phyloP scores from a whole-genome alignment of 192 early-diverging fungal genomes.

The Pilobolus umbonatus region DNA sequence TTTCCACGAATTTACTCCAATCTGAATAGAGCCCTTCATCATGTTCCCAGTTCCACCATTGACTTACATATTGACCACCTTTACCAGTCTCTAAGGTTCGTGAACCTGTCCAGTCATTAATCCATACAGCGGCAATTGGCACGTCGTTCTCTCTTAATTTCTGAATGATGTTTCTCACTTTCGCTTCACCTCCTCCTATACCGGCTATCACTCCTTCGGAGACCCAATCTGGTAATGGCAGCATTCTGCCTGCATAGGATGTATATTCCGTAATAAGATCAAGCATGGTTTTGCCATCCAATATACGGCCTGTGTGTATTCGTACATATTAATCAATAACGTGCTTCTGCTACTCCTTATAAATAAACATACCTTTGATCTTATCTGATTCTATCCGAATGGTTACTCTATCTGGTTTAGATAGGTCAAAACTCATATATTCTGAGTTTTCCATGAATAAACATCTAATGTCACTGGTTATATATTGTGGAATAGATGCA shows the following conservation, averaged over 20 bases:
- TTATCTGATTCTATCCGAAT: slow-evolving; percentile 19
- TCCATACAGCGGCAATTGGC: slow-evolving; percentile 31
- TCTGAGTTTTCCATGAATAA: slow-evolving; percentile 34
- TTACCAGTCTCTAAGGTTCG: slow-evolving; percentile 20
- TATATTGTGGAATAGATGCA: slow-evolving; percentile 34
- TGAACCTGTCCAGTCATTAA: slow-evolving; percentile 39
- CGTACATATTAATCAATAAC: neutral
- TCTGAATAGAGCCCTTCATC: slow-evolving; percentile 32
- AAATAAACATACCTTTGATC: slow-evolving; percentile 13
- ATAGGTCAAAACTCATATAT: slow-evolving; percentile 35
- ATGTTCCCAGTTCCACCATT: slow-evolving; percentile 43
- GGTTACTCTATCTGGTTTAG: slow-evolving; percentile 24
- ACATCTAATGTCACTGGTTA: slow-evolving; percentile 30
- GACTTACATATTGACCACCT: slow-evolving; percentile 15
- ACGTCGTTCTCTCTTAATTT: slow-evolving; percentile 11
- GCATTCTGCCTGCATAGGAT: slow-evolving; percentile 31
- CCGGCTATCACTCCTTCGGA: slow-evolving; percentile 32
- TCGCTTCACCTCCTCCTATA: slow-evolving; percentile 34
- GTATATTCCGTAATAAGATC: slow-evolving; percentile 37
- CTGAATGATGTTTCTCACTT: slow-evolving; percentile 25
- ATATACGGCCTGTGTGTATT: slow-evolving; percentile 29
- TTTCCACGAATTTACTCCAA: slow-evolving; percentile 22
- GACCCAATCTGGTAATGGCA: slow-evolving; percentile 33
- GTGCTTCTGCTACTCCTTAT: neutral
- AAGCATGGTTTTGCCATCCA: slow-evolving; percentile 31